A percentile compares a stretch with the other conserved stretches of the same genome.
Conservation (phyloP, 306 rosid species). For the Senna siamea region DNA sequence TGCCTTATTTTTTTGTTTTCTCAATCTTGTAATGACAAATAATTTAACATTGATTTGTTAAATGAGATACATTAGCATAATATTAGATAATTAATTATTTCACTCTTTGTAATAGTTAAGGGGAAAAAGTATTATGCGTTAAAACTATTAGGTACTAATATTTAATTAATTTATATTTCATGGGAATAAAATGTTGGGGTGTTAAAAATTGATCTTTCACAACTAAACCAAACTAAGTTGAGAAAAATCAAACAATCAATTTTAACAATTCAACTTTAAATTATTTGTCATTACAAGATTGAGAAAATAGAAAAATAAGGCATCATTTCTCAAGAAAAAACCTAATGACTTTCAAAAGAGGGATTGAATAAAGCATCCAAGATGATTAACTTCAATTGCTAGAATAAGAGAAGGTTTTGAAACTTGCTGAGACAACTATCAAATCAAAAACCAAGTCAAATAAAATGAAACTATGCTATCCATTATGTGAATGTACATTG, state of each 20-base stretch:
- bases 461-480: slow-evolving; percentile 10
- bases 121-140: too few species aligned
- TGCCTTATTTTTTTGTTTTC: slow-evolving; percentile 1
- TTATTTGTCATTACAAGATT: background rate
- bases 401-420: slow-evolving; percentile 72
- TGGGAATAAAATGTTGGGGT: too few species aligned
- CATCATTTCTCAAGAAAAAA: slow-evolving; percentile 39
- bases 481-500: background rate
- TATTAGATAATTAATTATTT: too few species aligned
- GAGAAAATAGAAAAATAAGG: background rate
- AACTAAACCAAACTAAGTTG: too few species aligned
- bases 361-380: slow-evolving; percentile 93
- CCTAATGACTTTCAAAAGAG: slow-evolving; percentile 82
- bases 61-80: too few species aligned
- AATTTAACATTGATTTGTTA: too few species aligned
- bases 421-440: slow-evolving; percentile 39
- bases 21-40: too few species aligned
- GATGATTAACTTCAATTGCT: slow-evolving; percentile 92
- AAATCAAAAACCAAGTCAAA: slow-evolving; percentile 26
- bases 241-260: too few species aligned
- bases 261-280: slow-evolving; percentile 34
- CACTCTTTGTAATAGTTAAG: too few species aligned
- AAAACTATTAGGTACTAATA: too few species aligned
- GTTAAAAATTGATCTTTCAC: too few species aligned
- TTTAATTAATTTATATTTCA: too few species aligned